Evolutionary conservation across 306 rosid species (phyloP).

Genomic region (Glycine latifolia): DNA sequence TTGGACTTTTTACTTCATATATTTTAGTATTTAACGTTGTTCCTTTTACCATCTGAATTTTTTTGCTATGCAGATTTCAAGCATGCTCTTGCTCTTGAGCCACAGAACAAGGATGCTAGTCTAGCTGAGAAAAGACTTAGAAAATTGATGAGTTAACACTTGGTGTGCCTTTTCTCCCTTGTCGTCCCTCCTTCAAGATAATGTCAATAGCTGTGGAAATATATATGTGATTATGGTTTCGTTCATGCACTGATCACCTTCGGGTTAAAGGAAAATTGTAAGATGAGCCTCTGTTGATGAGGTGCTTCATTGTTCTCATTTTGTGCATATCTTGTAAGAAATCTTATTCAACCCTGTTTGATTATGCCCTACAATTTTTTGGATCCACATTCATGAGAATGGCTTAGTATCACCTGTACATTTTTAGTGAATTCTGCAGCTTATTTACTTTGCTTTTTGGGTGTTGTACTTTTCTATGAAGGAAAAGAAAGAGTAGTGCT

Average conservation of each 20-base stretch:
- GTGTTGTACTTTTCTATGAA: background rate
- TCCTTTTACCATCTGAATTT: background rate
- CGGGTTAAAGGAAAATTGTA: background rate
- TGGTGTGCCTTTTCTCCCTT: background rate
- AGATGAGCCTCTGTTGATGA: background rate
- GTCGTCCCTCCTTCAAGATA: slow-evolving; percentile 25
- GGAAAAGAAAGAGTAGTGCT: background rate
- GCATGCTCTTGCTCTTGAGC: slow-evolving; percentile 87
- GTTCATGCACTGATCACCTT: background rate
- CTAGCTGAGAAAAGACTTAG: slow-evolving; percentile 68
- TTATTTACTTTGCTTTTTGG: background rate
- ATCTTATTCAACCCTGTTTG: background rate
- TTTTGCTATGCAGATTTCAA: slow-evolving; percentile 70
- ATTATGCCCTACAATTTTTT: slow-evolving; percentile 1
- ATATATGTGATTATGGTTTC: too few relatives aligned
- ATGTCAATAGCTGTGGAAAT: slow-evolving; percentile 19
- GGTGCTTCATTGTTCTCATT: slow-evolving; percentile 17
- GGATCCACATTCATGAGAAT: background rate
- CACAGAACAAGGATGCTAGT: slow-evolving; percentile 76
- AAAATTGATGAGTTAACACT: slow-evolving; percentile 62
- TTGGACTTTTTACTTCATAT: background rate
- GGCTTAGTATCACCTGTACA: background rate
- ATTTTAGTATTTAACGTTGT: background rate
- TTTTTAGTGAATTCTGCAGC: background rate
- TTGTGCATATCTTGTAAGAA: slow-evolving; percentile 43